A percentile compares a stretch with the other conserved stretches of the same genome.
Evolutionary conservation across 2,329 filamentous ascomycete species (phyloP).

Genomic region (Alternaria ventricosa): DNA sequence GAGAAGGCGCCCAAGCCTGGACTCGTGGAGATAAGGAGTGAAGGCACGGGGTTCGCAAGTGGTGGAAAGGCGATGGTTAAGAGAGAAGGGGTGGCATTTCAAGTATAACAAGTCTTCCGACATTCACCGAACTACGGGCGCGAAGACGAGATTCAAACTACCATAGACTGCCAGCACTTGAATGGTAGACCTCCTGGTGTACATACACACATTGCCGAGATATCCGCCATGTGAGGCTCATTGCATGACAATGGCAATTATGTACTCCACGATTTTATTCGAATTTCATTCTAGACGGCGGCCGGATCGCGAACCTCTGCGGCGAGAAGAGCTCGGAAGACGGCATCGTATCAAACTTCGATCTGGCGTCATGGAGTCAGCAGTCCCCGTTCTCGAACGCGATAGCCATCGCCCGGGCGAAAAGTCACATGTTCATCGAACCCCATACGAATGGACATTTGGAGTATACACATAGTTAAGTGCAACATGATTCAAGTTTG

Average conservation of each 20-base stretch:
- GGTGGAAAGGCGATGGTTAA: conserved; percentile 84
- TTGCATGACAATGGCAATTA: not conserved
- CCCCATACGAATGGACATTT: not conserved
- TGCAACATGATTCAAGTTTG: not conserved
- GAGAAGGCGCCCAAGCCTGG: conserved; percentile 71
- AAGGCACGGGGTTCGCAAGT: conserved; percentile 91
- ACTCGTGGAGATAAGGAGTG: conserved; percentile 78
- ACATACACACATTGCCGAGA: not conserved
- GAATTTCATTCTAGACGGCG: not conserved
- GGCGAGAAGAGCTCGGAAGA: not conserved
- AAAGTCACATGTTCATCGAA: not conserved
- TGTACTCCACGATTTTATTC: not conserved
- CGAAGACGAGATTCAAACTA: not conserved
- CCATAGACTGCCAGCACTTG: not conserved
- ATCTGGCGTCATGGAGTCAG: not conserved
- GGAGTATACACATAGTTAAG: not conserved
- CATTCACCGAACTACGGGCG: not conserved
- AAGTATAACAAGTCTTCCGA: conserved; percentile 47
- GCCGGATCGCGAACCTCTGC: not conserved
- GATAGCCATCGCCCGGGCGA: not conserved
- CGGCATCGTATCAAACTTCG: not conserved
- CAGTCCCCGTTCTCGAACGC: not conserved
- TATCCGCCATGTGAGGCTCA: not conserved
- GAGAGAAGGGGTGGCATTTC: conserved; percentile 79
- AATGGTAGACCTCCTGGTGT: not conserved